Evolutionary conservation across 257 asterid genomes (phyloP).

Genomic region (Vinca minor): DNA sequence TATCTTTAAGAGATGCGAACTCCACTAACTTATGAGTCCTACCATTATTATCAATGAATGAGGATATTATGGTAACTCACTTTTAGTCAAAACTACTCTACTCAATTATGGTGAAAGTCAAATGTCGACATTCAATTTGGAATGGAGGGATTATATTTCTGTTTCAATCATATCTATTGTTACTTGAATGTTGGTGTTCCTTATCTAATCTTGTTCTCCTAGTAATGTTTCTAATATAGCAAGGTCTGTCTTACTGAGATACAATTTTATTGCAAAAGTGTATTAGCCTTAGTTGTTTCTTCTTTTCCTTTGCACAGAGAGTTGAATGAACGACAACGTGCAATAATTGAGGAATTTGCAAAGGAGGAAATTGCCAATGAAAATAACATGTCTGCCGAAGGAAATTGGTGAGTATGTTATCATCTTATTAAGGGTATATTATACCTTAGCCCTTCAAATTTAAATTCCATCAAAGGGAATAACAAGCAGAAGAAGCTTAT

Average conservation of each 20-base stretch:
- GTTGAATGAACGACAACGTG: slow-evolving; percentile 60
- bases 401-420: slow-evolving; percentile 47
- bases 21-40: no score
- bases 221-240: background rate
- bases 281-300: background rate
- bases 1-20: no score
- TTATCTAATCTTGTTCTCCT: background rate
- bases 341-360: slow-evolving; percentile 77
- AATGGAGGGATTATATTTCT: background rate
- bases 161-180: background rate
- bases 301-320: slow-evolving; percentile 30
- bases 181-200: background rate
- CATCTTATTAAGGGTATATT: slow-evolving; percentile 3
- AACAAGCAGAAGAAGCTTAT: background rate
- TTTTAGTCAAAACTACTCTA: no score
- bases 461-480: background rate
- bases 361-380: slow-evolving; percentile 48
- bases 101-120: no score
- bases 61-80: no score
- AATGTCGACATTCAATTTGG: no score
- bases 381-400: slow-evolving; percentile 32
- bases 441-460: background rate
- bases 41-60: no score
- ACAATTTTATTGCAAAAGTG: background rate
- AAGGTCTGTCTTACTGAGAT: background rate